Base-by-base conservation (phyloP, 768 basidiomycete genomes). In the Suillus tomentosus region DNA sequence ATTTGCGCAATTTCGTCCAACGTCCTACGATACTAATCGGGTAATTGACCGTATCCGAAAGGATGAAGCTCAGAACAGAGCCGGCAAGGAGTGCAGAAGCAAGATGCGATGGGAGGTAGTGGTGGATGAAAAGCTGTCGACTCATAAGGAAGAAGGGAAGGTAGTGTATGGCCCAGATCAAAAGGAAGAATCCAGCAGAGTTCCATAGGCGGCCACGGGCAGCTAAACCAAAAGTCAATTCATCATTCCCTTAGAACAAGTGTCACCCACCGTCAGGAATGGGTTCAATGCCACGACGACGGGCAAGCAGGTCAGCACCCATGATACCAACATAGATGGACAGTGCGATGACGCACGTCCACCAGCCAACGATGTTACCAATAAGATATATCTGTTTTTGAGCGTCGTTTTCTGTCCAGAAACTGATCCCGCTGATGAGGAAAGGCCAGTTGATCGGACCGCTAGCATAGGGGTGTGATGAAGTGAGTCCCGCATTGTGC, bases 371-470 rank as follows among this genome's bases (percentile, higher is more conserved):
- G 57, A 97, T 76, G 76, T 99, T 99, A 31, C 97, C 97, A 70
- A 96, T 92, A 64, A 99, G 82, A 78, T 99, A 99, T 60, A 99
- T 95, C 76, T 99, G 97, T 76, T 92, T 89, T 73, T 93, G 89
- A 13, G 82, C 81, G 7, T 90, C 89, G 62, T 83, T 88, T 70
- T 92, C 83, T 5, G 97, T 99, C 97, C 97, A 99, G 84, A 99
- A 99, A 73, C 94, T 96, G 79, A 99, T 99, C 57, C 97, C 97
- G 66, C 83, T 94, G 36, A 98, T 78, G 45, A 95, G 85, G 88
- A 99, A 99, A 7, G 97, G 97, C 97, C 97, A 99, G 74, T 96
- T 95, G 78, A 98, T 89, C 6, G 97, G 95, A n/a, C 83, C 84
- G 64, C 92, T 93, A 4, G 97, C 95, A 74, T 99, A 99, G 48